phyloP scores from a whole-genome alignment of 805 yeast genomes.

The Ascoidea tarda region DNA sequence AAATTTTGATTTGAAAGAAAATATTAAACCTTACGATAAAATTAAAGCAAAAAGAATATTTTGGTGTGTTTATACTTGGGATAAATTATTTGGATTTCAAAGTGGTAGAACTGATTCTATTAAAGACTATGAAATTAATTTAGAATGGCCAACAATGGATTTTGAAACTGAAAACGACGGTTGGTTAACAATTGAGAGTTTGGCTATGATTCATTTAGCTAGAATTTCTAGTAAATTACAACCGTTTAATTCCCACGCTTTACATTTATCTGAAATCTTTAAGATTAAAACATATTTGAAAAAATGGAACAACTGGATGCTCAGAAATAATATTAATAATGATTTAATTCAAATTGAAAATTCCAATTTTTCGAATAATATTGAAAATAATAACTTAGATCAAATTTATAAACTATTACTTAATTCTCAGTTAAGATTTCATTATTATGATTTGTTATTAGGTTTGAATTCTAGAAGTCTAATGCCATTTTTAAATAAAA shows the following conservation, averaged over 20 bases:
- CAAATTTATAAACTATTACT: slow-evolving; percentile 9
- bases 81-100: slow-evolving; percentile 36
- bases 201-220: slow-evolving; percentile 31
- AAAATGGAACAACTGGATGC: slow-evolving; percentile 12
- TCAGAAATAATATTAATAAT: no score
- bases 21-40: slow-evolving; percentile 20
- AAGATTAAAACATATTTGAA: slow-evolving; percentile 9
- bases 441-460: slow-evolving; percentile 23
- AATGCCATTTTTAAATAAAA: slow-evolving; percentile 2
- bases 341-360: slow-evolving; percentile 10
- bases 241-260: slow-evolving; percentile 15
- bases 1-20: slow-evolving; percentile 15
- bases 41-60: slow-evolving; percentile 36
- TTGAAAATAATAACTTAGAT: slow-evolving; percentile 7
- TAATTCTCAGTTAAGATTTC: slow-evolving; percentile 14
- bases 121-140: slow-evolving; percentile 22
- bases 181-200: slow-evolving; percentile 34
- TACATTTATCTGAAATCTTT: slow-evolving; percentile 7
- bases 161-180: slow-evolving; percentile 22
- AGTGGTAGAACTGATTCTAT: slow-evolving; percentile 29
- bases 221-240: slow-evolving; percentile 24
- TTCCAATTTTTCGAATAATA: slow-evolving; percentile 1
- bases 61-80: slow-evolving; percentile 41
- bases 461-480: slow-evolving; percentile 16
- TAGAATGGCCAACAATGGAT: slow-evolving; percentile 20